Percentiles rank a stretch among this genome's conserved stretches.
phyloP scores from a whole-genome alignment of 164 flowering plant genomes.

The Tetracentron sinense region DNA sequence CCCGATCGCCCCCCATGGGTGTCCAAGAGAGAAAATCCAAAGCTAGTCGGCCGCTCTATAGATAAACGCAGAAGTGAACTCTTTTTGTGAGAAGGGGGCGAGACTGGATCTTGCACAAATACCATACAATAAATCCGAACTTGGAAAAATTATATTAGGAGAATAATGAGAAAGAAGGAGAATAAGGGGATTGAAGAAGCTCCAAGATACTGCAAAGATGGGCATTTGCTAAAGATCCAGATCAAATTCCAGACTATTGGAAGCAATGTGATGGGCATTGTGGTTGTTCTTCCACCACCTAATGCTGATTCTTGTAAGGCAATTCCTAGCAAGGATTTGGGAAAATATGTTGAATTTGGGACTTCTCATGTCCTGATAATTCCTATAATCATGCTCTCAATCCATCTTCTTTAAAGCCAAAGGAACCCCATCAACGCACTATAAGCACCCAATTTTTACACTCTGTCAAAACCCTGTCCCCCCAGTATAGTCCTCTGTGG shows the following conservation, averaged over 20 bases:
- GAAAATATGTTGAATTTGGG: constrained; percentile 30
- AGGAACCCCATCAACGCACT: constrained; percentile 47
- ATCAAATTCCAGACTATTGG: constrained; percentile 52
- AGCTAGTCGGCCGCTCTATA: too few species aligned
- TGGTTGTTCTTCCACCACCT: constrained; percentile 80
- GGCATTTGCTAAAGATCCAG: constrained; percentile 65
- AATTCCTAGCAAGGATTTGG: constrained; percentile 52
- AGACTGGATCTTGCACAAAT: too few species aligned
- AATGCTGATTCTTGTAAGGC: constrained; percentile 59
- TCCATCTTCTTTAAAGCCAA: constrained; percentile 54
- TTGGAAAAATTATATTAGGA: too few species aligned
- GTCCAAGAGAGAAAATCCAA: too few species aligned
- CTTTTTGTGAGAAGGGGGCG: too few species aligned
- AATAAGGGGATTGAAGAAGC: constrained; percentile 38
- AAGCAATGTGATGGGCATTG: constrained; percentile 63
- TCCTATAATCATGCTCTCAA: constrained; percentile 72
- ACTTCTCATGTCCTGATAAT: constrained; percentile 43
- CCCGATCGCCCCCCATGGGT: too few species aligned
- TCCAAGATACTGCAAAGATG: constrained; percentile 47
- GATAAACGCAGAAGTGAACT: too few species aligned
- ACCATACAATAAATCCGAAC: too few species aligned
- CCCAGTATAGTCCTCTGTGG: too few species aligned
- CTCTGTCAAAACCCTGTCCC: too few species aligned
- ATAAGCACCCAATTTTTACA: too few species aligned
- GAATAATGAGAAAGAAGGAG: too few species aligned